These are phyloP conservation scores for Candida pini DNA, from an alignment of 805 yeast genomes.

Conservation along the genomic window DNA sequence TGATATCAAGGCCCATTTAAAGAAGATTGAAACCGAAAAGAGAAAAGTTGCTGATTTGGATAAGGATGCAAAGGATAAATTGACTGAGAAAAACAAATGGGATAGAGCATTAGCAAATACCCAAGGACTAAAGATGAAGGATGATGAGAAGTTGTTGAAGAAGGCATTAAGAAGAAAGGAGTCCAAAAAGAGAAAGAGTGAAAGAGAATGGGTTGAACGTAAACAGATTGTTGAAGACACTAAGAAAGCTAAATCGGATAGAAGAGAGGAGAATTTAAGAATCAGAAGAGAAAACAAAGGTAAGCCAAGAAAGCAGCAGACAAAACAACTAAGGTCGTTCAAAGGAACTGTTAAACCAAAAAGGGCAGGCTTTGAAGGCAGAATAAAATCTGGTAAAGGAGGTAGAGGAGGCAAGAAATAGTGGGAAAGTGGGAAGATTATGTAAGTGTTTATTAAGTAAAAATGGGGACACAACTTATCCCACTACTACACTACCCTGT, in stretches of 20 bases:
- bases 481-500: too few relatives aligned
- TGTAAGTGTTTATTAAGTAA: too few relatives aligned
- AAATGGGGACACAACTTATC: too few relatives aligned
- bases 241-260: conserved; percentile 68
- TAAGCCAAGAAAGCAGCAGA: conserved; percentile 67
- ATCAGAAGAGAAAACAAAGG: conserved; percentile 84
- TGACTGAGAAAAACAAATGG: conserved; percentile 79
- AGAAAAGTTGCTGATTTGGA: conserved; percentile 54
- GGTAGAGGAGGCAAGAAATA: conserved; percentile 3
- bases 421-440: background rate
- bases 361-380: conserved; percentile 88
- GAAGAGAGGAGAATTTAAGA: conserved; percentile 87
- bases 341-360: conserved; percentile 48
- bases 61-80: conserved; percentile 52
- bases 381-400: conserved; percentile 21
- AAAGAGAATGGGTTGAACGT: conserved; percentile 89
- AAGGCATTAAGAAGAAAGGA: conserved; percentile 84
- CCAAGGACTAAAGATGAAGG: conserved; percentile 83
- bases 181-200: conserved; percentile 77
- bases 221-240: conserved; percentile 72
- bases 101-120: conserved; percentile 75
- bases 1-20: conserved; percentile 79
- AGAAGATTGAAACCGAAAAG: conserved; percentile 68
- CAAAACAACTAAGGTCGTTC: conserved; percentile 59
- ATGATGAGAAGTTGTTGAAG: conserved; percentile 81